phyloP scores from a whole-genome alignment of 2,329 filamentous ascomycete genomes.

The Mollisia scopiformis region DNA sequence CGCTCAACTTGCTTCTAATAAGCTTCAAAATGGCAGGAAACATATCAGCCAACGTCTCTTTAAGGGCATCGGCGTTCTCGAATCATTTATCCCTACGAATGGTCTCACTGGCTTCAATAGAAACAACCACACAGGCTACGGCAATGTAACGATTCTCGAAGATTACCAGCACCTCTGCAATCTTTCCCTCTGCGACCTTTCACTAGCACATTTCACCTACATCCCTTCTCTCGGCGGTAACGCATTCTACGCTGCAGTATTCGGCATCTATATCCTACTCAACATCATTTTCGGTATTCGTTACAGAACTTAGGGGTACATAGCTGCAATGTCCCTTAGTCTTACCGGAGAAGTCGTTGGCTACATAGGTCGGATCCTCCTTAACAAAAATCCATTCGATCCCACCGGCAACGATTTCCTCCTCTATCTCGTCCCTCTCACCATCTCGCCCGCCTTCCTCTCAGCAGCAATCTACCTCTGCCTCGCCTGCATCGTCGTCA shows the following conservation, averaged over 20 bases:
- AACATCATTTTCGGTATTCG: conserved; percentile 52
- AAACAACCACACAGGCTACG: conserved; percentile 13
- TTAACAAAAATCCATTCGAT: conserved; percentile 54
- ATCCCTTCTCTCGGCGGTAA: conserved; percentile 54
- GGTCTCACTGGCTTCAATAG: conserved; percentile 11
- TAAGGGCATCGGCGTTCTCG: not conserved
- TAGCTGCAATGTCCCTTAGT: conserved; percentile 48
- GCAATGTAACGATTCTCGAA: not conserved
- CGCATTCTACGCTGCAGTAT: conserved; percentile 54
- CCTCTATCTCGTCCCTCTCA: conserved; percentile 54
- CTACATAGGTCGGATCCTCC: conserved; percentile 56
- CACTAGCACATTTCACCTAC: conserved; percentile 44
- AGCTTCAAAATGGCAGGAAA: not conserved
- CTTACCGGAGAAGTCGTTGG: conserved; percentile 52
- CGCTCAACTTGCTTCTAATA: no score
- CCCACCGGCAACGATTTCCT: not conserved
- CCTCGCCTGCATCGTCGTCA: conserved; percentile 55
- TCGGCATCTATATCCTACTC: conserved; percentile 49
- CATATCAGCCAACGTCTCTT: not conserved
- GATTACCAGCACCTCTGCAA: conserved; percentile 2
- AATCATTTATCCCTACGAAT: conserved; percentile 10
- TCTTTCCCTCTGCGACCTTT: conserved; percentile 29
- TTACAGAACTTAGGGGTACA: conserved; percentile 60
- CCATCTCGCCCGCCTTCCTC: conserved; percentile 29
- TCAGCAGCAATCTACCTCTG: conserved; percentile 55